Conservation (phyloP, 768 basidiomycete species). For the Termitomyces sp. region DNA sequence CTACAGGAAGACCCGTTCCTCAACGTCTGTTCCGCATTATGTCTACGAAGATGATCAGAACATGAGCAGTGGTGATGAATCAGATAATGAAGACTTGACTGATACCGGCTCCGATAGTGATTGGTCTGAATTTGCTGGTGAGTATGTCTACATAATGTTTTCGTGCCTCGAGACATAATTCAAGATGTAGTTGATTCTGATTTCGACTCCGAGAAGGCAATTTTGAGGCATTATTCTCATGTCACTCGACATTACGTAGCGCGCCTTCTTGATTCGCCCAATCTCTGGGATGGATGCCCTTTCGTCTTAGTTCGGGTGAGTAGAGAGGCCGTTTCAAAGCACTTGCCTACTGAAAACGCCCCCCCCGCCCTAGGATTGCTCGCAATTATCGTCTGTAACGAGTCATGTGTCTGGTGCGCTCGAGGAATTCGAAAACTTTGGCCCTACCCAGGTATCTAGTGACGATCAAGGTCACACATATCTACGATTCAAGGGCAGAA, state of each 20-base stretch:
- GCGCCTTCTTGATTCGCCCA: slow-evolving; percentile 25
- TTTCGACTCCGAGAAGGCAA: slow-evolving; percentile 15
- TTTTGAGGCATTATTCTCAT: slow-evolving; percentile 41
- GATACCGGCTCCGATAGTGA: slow-evolving; percentile 45
- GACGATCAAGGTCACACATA: slow-evolving; percentile 27
- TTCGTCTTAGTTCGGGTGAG: slow-evolving; percentile 41
- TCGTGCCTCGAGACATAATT: not conserved
- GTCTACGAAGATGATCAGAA: slow-evolving; percentile 39
- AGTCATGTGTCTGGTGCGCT: not conserved
- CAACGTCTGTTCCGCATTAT: slow-evolving; percentile 30
- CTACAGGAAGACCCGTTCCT: slow-evolving; percentile 46
- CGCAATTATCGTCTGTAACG: slow-evolving; percentile 8
- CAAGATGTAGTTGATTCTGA: slow-evolving; percentile 13
- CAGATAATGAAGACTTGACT: slow-evolving; percentile 68
- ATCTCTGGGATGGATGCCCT: slow-evolving; percentile 40
- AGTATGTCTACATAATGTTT: slow-evolving; percentile 4
- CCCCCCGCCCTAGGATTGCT: slow-evolving; percentile 17
- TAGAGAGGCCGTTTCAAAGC: not conserved
- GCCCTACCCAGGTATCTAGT: slow-evolving; percentile 1
- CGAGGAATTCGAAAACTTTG: not conserved
- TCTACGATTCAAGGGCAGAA: slow-evolving; percentile 33
- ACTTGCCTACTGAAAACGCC: not conserved
- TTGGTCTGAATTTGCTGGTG: slow-evolving; percentile 42
- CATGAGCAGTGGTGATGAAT: slow-evolving; percentile 70
- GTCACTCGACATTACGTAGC: slow-evolving; percentile 44